Percentiles rank a stretch among this genome's conserved stretches.
Evolutionary conservation across 2,329 filamentous ascomycete species (phyloP).

Genomic region (Claviceps pazoutovae): DNA sequence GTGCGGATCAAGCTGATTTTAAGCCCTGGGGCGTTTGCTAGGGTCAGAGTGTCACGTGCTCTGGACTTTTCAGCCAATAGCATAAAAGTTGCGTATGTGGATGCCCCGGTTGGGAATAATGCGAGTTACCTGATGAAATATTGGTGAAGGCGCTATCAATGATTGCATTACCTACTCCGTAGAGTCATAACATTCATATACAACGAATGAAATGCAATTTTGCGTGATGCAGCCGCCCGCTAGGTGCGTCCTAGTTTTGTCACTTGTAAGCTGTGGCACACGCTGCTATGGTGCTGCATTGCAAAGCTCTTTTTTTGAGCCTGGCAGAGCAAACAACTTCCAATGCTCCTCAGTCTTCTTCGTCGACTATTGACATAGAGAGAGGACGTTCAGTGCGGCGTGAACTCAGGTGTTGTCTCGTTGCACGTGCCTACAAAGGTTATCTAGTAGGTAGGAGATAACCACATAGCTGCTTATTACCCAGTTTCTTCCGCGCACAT

Average conservation of each 20-base stretch:
- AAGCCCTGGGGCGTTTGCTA: too few relatives aligned
- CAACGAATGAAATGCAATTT: background rate
- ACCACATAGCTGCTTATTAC: background rate
- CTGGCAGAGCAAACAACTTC: background rate
- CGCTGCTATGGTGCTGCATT: background rate
- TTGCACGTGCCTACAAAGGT: background rate
- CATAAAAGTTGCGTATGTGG: background rate
- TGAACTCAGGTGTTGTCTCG: background rate
- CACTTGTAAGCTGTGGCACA: background rate
- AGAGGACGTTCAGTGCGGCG: background rate
- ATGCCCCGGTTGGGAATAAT: background rate
- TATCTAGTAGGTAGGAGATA: background rate
- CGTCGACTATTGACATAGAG: background rate
- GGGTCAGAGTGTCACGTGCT: background rate
- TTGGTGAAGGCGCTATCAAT: background rate
- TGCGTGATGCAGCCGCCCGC: background rate
- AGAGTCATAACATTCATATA: constrained; percentile 1
- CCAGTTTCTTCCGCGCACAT: background rate
- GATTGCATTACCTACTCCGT: background rate
- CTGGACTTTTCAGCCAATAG: background rate
- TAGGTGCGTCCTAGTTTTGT: background rate
- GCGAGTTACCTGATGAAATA: background rate
- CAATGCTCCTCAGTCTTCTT: background rate
- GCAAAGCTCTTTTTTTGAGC: background rate
- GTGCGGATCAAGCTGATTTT: constrained; percentile 13